phyloP scores from a whole-genome alignment of 2,329 filamentous ascomycete species.

The Colletotrichum truncatum region DNA sequence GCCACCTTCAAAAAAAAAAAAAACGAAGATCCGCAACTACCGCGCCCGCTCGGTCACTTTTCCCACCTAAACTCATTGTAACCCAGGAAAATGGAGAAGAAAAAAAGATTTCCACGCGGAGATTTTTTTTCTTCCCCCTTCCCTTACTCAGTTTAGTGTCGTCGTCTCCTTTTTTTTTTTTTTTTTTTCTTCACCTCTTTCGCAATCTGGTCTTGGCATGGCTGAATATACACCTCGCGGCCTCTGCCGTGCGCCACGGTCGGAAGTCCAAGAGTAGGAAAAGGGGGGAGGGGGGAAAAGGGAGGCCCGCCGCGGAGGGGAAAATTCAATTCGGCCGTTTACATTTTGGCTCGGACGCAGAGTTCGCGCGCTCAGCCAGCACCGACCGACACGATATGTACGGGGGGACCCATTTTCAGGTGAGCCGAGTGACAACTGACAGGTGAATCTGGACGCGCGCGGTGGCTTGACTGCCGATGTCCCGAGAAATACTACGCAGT shows the following conservation, averaged over 20 bases:
- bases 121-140: neutral
- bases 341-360: no score
- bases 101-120: neutral
- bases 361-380: no score
- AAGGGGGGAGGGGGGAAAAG: neutral
- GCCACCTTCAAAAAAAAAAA: neutral
- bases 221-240: conserved; percentile 1
- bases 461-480: neutral
- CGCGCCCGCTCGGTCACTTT: conserved; percentile 4
- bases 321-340: no score
- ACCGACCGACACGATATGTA: no score
- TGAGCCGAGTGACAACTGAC: conserved; percentile 8
- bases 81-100: neutral
- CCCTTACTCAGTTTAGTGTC: neutral
- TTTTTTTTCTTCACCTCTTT: neutral
- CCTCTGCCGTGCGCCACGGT: conserved; percentile 17
- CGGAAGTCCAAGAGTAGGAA: neutral
- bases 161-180: neutral
- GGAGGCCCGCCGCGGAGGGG: neutral
- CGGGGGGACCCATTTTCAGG: conserved; percentile 7
- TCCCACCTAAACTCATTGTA: no score
- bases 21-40: neutral
- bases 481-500: no score
- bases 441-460: no score
- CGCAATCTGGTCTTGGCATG: neutral